A percentile compares a stretch with the other conserved stretches of the same genome.
These are phyloP conservation scores for Catunica adiposa DNA, from an alignment of 2,329 filamentous ascomycete genomes.

Conservation along the genomic window DNA sequence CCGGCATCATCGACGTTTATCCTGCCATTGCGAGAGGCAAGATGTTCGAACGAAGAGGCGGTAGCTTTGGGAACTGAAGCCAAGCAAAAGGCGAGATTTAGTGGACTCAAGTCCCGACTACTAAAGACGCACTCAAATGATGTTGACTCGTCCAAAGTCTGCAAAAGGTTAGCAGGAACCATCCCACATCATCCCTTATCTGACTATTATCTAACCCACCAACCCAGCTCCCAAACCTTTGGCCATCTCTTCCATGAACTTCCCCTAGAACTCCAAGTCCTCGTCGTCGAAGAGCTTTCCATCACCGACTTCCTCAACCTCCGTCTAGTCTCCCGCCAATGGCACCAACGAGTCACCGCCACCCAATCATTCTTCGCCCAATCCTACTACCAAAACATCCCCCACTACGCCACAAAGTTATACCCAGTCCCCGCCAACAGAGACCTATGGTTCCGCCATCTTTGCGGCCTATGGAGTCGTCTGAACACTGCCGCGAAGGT, in stretches of 20 bases:
- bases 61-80: constrained; percentile 19
- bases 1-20: constrained; percentile 28
- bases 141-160: neutral
- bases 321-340: constrained; percentile 39
- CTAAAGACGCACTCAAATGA: constrained; percentile 16
- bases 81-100: constrained; percentile 27
- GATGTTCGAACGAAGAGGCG: constrained; percentile 18
- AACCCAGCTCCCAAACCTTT: constrained; percentile 27
- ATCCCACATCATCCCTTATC: too few relatives aligned
- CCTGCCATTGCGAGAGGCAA: constrained; percentile 31
- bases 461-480: constrained; percentile 49
- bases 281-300: constrained; percentile 43
- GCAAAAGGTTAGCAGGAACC: neutral
- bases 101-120: constrained; percentile 25
- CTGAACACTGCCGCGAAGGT: constrained; percentile 48
- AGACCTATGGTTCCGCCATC: constrained; percentile 39
- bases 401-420: constrained; percentile 41
- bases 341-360: constrained; percentile 41
- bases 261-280: constrained; percentile 45
- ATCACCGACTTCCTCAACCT: constrained; percentile 44
- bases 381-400: constrained; percentile 44
- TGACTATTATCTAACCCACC: constrained; percentile 16
- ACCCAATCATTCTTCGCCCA: constrained; percentile 46
- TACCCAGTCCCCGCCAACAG: constrained; percentile 36
- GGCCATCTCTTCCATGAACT: constrained; percentile 41